Evolutionary conservation across 2,329 filamentous ascomycete species (phyloP).

Genomic region (Metarhizium guizhouense): DNA sequence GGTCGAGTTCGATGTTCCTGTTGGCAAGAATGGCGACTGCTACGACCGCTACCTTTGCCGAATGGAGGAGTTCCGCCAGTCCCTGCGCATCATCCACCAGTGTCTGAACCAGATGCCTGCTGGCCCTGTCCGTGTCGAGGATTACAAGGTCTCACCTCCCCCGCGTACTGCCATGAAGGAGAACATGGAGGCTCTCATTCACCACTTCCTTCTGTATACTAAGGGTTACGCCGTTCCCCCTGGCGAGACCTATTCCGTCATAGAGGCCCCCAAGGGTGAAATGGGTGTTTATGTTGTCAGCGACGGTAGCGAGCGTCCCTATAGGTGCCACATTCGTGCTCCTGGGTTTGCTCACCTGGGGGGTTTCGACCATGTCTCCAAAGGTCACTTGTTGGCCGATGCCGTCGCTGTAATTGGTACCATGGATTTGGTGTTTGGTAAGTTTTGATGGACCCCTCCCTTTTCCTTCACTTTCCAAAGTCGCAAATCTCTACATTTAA

Average conservation of each 20-base stretch:
- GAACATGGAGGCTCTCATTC: slow-evolving; percentile 99
- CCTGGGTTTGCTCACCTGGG: slow-evolving; percentile 92
- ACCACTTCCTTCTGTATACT: slow-evolving; percentile 97
- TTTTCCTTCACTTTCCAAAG: too few relatives aligned
- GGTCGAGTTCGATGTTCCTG: slow-evolving; percentile 96
- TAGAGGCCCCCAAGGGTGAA: slow-evolving; percentile 99
- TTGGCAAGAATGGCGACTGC: slow-evolving; percentile 95
- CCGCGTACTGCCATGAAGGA: slow-evolving; percentile 99
- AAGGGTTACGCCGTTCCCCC: slow-evolving; percentile 97
- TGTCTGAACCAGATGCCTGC: slow-evolving; percentile 98
- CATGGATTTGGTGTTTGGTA: slow-evolving; percentile 85
- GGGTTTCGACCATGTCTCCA: slow-evolving; percentile 87
- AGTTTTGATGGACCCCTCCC: slow-evolving; percentile 18
- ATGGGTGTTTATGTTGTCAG: slow-evolving; percentile 97
- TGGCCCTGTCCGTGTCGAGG: slow-evolving; percentile 88
- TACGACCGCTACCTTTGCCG: slow-evolving; percentile 98
- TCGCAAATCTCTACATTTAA: too few relatives aligned
- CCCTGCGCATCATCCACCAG: slow-evolving; percentile 95
- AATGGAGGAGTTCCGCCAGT: slow-evolving; percentile 99
- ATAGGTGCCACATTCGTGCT: slow-evolving; percentile 94
- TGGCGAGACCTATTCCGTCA: slow-evolving; percentile 94
- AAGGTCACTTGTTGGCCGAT: slow-evolving; percentile 90
- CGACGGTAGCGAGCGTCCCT: slow-evolving; percentile 91
- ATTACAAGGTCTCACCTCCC: slow-evolving; percentile 96
- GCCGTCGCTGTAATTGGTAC: slow-evolving; percentile 91